Conservation (phyloP, 805 yeast species). For the Kazachstania psychrophila region DNA sequence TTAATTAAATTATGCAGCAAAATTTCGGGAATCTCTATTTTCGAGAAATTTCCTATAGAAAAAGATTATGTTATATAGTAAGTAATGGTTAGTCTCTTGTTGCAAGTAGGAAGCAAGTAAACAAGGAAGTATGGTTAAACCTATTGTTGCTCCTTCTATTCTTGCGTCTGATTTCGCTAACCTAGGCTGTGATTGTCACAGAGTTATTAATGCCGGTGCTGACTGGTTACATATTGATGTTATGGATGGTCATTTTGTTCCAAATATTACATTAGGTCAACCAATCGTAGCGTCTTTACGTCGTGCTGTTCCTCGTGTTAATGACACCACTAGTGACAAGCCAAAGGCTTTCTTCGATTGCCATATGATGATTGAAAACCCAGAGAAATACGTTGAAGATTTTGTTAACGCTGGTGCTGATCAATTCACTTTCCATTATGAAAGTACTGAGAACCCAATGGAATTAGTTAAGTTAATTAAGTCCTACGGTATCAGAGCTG, state of each 20-base stretch:
- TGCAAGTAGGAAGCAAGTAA: too few species aligned
- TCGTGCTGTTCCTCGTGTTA: slow-evolving; percentile 60
- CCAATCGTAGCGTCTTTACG: slow-evolving; percentile 77
- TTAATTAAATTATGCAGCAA: too few species aligned
- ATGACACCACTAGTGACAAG: slow-evolving; percentile 29
- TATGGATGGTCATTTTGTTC: slow-evolving; percentile 98
- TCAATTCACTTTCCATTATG: slow-evolving; percentile 93
- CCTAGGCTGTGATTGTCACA: slow-evolving; percentile 78
- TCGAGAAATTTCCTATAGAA: too few species aligned
- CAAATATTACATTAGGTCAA: slow-evolving; percentile 90
- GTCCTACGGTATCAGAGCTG: slow-evolving; percentile 78
- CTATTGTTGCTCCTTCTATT: slow-evolving; percentile 90
- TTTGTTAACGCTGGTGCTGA: slow-evolving; percentile 92
- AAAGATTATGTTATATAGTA: too few species aligned
- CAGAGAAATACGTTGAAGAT: slow-evolving; percentile 89
- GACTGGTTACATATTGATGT: slow-evolving; percentile 98
- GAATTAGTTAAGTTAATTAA: slow-evolving; percentile 69
- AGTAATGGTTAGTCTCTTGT: too few species aligned
- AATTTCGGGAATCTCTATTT: too few species aligned
- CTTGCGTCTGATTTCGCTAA: slow-evolving; percentile 88
- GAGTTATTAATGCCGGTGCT: slow-evolving; percentile 69
- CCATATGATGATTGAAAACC: slow-evolving; percentile 94
- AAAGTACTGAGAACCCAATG: slow-evolving; percentile 73
- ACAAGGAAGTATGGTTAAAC: slow-evolving; percentile 47
- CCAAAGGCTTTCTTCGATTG: slow-evolving; percentile 70